These are phyloP conservation scores for Calophaca sinica DNA, from an alignment of 306 rosid species.

Conservation along the genomic window DNA sequence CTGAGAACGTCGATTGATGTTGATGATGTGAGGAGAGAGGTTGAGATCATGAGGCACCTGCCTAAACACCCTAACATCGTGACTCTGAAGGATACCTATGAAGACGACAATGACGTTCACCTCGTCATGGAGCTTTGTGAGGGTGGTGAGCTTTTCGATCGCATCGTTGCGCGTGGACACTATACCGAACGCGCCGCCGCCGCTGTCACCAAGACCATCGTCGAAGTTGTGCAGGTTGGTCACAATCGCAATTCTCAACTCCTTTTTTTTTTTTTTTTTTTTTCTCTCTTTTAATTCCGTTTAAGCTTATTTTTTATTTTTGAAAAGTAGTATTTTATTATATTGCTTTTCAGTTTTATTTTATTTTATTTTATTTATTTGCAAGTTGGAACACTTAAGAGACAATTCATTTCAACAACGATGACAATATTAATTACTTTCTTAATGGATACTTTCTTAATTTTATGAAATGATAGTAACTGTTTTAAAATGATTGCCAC, in stretches of 20 bases:
- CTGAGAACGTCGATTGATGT: constrained; percentile 72
- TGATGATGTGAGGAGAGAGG: constrained; percentile 90
- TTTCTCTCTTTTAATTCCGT: too few relatives aligned
- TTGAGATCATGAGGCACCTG: constrained; percentile 80
- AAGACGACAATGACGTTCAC: constrained; percentile 82
- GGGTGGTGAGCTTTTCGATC: constrained; percentile 90
- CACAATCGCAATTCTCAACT: neutral
- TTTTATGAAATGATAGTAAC: neutral
- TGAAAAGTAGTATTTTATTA: neutral
- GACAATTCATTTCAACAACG: neutral
- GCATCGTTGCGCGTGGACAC: constrained; percentile 89
- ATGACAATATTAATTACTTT: neutral
- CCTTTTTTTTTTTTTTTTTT: too few relatives aligned
- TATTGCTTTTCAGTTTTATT: neutral
- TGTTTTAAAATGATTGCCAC: too few relatives aligned
- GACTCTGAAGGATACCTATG: constrained; percentile 72
- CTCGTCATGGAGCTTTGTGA: constrained; percentile 94
- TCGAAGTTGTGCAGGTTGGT: constrained; percentile 89
- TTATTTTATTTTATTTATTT: neutral
- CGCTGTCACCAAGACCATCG: constrained; percentile 71
- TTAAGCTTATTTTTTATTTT: neutral
- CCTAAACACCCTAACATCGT: constrained; percentile 77
- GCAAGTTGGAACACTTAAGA: neutral
- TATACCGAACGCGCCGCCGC: constrained; percentile 96
- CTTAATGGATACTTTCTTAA: neutral